phyloP scores from a whole-genome alignment of 2,329 filamentous ascomycete genomes.

The Sphaceloma murrayae region DNA sequence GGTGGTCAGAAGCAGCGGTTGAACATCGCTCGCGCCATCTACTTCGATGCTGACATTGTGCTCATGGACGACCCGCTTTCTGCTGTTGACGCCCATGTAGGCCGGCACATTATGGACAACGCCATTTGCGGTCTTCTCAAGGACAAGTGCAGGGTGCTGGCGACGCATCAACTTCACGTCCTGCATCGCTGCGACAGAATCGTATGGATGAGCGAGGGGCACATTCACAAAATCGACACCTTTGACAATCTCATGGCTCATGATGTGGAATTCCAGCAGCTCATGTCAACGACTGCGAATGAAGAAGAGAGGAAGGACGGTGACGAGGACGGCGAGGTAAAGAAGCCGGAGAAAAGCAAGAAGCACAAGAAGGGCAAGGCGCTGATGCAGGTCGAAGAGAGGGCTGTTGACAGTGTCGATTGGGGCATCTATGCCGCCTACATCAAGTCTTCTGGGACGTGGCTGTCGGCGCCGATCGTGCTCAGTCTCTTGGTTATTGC shows the following conservation, averaged over 20 bases:
- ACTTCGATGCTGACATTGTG: slow-evolving; percentile 53
- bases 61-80: slow-evolving; percentile 57
- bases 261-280: slow-evolving; percentile 65
- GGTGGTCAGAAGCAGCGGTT: slow-evolving; percentile 91
- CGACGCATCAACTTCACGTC: slow-evolving; percentile 92
- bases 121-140: slow-evolving; percentile 83
- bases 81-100: slow-evolving; percentile 49
- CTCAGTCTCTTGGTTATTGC: slow-evolving; percentile 58
- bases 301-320: slow-evolving; percentile 44
- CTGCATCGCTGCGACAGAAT: slow-evolving; percentile 84
- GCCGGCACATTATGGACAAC: slow-evolving; percentile 74
- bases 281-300: slow-evolving; percentile 73
- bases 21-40: slow-evolving; percentile 77
- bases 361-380: slow-evolving; percentile 41
- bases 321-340: slow-evolving; percentile 41
- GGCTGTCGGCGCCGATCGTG: slow-evolving; percentile 57
- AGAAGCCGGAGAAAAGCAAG: slow-evolving; percentile 51
- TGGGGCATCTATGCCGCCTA: slow-evolving; percentile 75
- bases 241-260: slow-evolving; percentile 78
- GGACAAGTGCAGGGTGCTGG: slow-evolving; percentile 81
- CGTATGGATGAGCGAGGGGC: slow-evolving; percentile 83
- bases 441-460: slow-evolving; percentile 61
- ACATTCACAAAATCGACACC: slow-evolving; percentile 75
- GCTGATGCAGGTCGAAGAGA: slow-evolving; percentile 67
- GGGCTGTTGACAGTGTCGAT: slow-evolving; percentile 64